Evolutionary conservation across 2,329 filamentous ascomycete genomes (phyloP), one percentile per base, ranked within the genome.

Genomic region (Pseudogymnoascus verrucosus): DNA sequence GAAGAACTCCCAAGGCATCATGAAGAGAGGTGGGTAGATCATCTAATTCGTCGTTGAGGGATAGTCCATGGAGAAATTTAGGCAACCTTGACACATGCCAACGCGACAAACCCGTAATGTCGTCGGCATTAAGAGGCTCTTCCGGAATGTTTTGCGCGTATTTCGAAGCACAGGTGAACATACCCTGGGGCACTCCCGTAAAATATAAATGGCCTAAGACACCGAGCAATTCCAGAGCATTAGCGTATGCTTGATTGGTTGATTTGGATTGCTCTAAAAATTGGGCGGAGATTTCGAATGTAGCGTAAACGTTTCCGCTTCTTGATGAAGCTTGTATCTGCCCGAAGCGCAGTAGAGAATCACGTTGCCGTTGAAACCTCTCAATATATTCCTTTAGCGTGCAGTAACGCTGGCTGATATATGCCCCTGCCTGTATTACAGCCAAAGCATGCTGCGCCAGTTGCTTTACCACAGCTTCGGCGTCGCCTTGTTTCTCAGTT

Each of bases 301-400:
- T 65, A n/a, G 65, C 61, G 57, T 67, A 68, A 5, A 68, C 66
- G 42, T 63, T 37, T 8, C 47, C 36, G n/a, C 67, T 67, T 26
- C 39, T 64, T 5, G 66, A 67, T 23, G 47, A 40, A 8, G 42
- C 64, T 31, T 69, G 65, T 31, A 54, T 34, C 5, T 44, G 44
- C 1, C 37, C 36, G n/a, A 61, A 64, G 11, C 44, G 62, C 6
- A 67, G 21, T 1, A 67, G 34, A 28, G 44, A 51, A 26, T 12
- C 11, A 28, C 44, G 44, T 51, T 51, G n/a, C 21, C 21, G 44
- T 8, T 1, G 23, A n/a, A 51, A 51, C 21, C 26, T 6, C 12
- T 26, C 12, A 2, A 14, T 12, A 11, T 51, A 51, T 51, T 51
- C 21, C n/a, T 51, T 51, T 51, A 26, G 7, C 26, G 21, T 14